Conservation (phyloP, 192 early-diverging fungal species). For the Linnemannia elongata region DNA sequence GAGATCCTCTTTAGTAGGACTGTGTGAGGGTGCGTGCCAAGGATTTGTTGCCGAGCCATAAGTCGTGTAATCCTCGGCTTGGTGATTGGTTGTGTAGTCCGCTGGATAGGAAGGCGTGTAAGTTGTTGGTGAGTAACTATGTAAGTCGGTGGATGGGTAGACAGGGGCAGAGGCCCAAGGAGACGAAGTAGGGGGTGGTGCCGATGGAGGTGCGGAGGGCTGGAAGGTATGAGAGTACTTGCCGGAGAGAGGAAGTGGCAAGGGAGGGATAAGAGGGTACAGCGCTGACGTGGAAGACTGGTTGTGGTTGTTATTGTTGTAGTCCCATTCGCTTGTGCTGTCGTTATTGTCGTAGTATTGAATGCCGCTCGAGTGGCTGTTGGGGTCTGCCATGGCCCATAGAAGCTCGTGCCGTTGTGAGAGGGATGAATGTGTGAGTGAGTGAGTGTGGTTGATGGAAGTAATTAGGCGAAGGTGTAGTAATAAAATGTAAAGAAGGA, state of each 20-base stretch:
- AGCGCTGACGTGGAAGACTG: neutral
- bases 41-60: constrained; percentile 14
- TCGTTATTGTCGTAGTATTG: neutral
- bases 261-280: constrained; percentile 14
- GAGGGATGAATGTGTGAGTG: too few relatives aligned
- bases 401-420: too few relatives aligned
- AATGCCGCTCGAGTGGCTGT: neutral
- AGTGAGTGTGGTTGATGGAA: too few relatives aligned
- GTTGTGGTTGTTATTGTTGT: neutral
- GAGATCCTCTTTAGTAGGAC: constrained; percentile 13
- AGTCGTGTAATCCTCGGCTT: neutral
- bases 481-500: neutral
- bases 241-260: constrained; percentile 2
- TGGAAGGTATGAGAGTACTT: constrained; percentile 17
- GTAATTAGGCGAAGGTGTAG: too few relatives aligned
- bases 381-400: too few relatives aligned
- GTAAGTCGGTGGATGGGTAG: neutral
- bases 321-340: neutral
- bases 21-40: constrained; percentile 14
- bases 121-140: neutral
- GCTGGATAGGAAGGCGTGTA: neutral
- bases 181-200: neutral
- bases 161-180: neutral
- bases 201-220: constrained; percentile 23
- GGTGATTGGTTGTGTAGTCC: neutral